Conservation (phyloP, 2,329 filamentous ascomycete genomes). For the Xylaria sp. region DNA sequence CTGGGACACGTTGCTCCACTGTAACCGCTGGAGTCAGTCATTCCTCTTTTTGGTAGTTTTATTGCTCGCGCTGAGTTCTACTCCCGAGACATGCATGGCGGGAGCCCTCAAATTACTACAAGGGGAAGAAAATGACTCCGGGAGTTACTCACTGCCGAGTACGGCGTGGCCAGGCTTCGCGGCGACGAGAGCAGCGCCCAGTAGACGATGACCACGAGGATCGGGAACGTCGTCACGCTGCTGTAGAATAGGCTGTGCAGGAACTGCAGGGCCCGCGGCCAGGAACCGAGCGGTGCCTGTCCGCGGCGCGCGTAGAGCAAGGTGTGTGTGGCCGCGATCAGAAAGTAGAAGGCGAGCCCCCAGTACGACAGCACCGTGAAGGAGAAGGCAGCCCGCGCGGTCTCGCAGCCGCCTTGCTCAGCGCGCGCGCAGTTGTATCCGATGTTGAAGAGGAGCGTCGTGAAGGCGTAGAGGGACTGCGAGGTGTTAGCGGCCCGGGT, state of each 20-base stretch:
- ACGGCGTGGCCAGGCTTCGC: conserved; percentile 61
- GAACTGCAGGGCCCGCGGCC: conserved; percentile 66
- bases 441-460: conserved; percentile 71
- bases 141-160: too few relatives aligned
- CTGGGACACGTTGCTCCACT: conserved; percentile 74
- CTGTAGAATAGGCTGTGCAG: conserved; percentile 70
- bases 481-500: conserved; percentile 24
- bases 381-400: conserved; percentile 67
- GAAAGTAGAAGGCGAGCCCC: conserved; percentile 81
- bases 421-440: conserved; percentile 65
- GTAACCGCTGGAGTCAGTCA: too few relatives aligned
- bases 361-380: conserved; percentile 85
- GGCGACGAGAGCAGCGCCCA: conserved; percentile 72
- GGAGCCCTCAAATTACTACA: too few relatives aligned
- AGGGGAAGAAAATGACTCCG: too few relatives aligned
- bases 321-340: conserved; percentile 71
- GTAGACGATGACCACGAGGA: conserved; percentile 74
- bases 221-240: conserved; percentile 66
- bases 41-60: too few relatives aligned
- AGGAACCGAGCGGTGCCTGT: conserved; percentile 60
- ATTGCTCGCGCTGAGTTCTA: too few relatives aligned
- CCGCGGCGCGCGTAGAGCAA: conserved; percentile 65
- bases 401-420: conserved; percentile 48
- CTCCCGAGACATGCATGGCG: too few relatives aligned
- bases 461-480: conserved; percentile 68